These are phyloP conservation scores for Cyberlindnera xylosilytica DNA, from an alignment of 805 yeast genomes.

Conservation along the genomic window DNA sequence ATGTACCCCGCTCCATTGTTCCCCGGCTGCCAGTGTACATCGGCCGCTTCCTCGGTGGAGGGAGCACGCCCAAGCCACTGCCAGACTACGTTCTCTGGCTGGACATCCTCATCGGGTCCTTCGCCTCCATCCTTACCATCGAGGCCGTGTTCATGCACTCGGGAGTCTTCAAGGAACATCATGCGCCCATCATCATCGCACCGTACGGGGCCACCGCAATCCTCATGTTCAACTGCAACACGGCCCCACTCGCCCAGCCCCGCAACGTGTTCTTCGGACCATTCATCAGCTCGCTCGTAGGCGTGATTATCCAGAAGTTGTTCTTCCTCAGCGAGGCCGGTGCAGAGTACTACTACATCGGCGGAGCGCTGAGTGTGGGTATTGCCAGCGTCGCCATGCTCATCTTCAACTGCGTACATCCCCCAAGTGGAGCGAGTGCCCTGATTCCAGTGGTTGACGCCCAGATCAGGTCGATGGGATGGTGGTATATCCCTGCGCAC, in stretches of 20 bases:
- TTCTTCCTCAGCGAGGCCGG: constrained; percentile 38
- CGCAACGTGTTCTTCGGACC: constrained; percentile 57
- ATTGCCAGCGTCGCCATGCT: constrained; percentile 52
- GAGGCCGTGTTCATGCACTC: constrained; percentile 43
- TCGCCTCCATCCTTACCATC: constrained; percentile 42
- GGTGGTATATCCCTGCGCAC: constrained; percentile 64
- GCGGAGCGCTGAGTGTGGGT: constrained; percentile 57
- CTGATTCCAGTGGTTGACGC: constrained; percentile 51
- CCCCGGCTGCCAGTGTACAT: constrained; percentile 34
- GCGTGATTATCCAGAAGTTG: constrained; percentile 51
- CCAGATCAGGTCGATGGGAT: constrained; percentile 46
- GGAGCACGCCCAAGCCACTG: constrained; percentile 22
- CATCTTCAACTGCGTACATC: constrained; percentile 56
- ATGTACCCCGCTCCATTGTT: constrained; percentile 25
- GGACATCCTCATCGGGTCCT: constrained; percentile 43
- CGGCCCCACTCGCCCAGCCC: constrained; percentile 63
- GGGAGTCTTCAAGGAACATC: constrained; percentile 36
- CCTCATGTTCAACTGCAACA: constrained; percentile 51
- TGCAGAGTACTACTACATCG: constrained; percentile 47
- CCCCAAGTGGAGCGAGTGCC: constrained; percentile 74
- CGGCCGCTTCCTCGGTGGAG: constrained; percentile 40
- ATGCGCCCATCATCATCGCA: constrained; percentile 49
- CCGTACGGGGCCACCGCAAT: constrained; percentile 64
- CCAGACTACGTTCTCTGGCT: constrained; percentile 43
- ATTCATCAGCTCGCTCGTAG: constrained; percentile 48